Evolutionary conservation across 2,329 filamentous ascomycete species (phyloP), one percentile per base, ranked within the genome.

Genomic region (Fusarium denticulatum): DNA sequence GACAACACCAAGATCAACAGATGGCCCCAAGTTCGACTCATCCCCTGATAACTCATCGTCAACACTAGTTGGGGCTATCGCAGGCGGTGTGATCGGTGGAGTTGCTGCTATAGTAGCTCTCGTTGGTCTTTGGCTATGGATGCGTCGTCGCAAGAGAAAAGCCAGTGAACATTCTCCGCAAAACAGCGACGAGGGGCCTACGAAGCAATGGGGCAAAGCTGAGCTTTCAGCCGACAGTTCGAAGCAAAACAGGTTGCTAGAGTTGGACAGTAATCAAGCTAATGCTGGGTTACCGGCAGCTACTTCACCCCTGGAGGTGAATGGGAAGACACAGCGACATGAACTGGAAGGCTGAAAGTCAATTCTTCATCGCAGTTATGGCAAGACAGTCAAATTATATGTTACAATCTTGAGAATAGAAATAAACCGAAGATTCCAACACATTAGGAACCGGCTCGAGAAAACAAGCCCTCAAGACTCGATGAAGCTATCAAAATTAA

Each of bases 21-120:
- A 37, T 2, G 2, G 7, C 0, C 28, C 46, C 0, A 7, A n/a
- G 3, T 13, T 3, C 3, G 22, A 18, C 9, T 10, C 22, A 1
- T 0, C 2, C 15, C 11, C 28, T 3, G 2, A 18, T 0, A 2
- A 18, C 3, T 32, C 28, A 28, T 39, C 50, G 0, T 1, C 24
- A 12, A 26, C 24, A 7, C 50, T 24, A 15, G 50, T 28, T 9
- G 50, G 24, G 20, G 34, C 50, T 22, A 53, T 53, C 2, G 34
- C 7, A 5, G 50, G 50, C 6, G 50, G 50, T 13, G 32, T 53
- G 11, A 14, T 53, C 5, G 34, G 34, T 9, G 50, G 50, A 20
- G 20, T 37, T 22, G 24, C 24, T 16, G 34, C 18, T 8, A 53
- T 53, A 22, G 24, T 15, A 18, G 24, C 18, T 4, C 1, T 53